Base-by-base conservation (phyloP, 352 stramenopile genomes). In the Phytophthora tentaculata region DNA sequence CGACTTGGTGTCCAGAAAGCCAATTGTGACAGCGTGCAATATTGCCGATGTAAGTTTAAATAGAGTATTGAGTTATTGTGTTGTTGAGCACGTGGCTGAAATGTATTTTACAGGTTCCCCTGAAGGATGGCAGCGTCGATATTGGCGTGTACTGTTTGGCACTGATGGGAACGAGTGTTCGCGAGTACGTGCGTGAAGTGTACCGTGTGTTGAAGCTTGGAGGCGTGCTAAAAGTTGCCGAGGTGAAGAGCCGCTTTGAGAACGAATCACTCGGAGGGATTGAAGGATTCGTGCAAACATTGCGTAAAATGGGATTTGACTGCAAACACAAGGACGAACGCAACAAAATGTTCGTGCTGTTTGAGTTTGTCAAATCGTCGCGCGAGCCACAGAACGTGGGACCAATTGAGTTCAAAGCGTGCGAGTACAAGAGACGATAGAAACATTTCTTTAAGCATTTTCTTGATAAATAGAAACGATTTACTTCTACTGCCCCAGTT, bases 141-240 rank as follows among this genome's bases (percentile, higher is more conserved):
- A 91, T 99, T 56, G 97, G 79, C 16, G 89, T 99, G 16, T 99
- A 99, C 75, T 99, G 95, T 73, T 84, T 99, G 22, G 95, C 97
- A 20, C 86, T 99, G 24, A 99, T 99, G 98, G 98, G 97, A 22
- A 99, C 95, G 22, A 99, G 98, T 68, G 83, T 99, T 41, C 83
- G 89, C 23, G 96, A 99, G 67, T 99, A 99, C 81, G 74, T 99
- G n/a, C 65, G 90, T 17, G 98, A 99, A 79, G 97, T 92, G 9
- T 79, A 96, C 66, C 89, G 97, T 52, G 96, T 99, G 55, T 76
- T 99, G 29, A 98, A 97, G 60, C 76, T 90, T 44, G 84, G 88
- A 64, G 97, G 97, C n/a, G 68, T 95, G 28, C 74, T 99, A 14
- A 96, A 93, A 57, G 69, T 95, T 44, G 87, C 87, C 2, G 87